Evolutionary conservation across 176 grass and related monocot species (phyloP).

Genomic region (Paspalum vaginatum): DNA sequence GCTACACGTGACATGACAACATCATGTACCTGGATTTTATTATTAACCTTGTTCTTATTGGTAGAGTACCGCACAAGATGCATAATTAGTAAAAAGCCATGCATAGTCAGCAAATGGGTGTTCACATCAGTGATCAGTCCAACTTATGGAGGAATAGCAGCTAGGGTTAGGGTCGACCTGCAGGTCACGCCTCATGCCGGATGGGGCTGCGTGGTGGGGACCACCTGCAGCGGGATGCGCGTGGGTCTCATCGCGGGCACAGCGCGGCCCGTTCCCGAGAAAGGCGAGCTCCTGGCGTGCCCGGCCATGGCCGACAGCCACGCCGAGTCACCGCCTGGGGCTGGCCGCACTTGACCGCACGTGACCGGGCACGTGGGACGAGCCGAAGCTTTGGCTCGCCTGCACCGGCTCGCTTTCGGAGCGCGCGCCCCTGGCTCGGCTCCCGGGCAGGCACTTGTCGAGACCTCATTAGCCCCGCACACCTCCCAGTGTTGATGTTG

Average conservation of each 20-base stretch:
- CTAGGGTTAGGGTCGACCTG: conserved; percentile 46
- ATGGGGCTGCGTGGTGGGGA: conserved; percentile 27
- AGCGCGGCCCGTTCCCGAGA: conserved; percentile 44
- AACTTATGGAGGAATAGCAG: conserved; percentile 25
- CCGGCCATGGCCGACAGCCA: conserved; percentile 61
- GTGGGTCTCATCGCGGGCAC: conserved; percentile 1
- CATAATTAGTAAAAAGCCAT: neutral
- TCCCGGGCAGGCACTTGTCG: conserved; percentile 41
- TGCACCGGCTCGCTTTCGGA: conserved; percentile 30
- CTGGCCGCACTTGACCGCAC: conserved; percentile 31
- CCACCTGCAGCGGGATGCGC: conserved; percentile 19
- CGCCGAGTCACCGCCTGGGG: conserved; percentile 41
- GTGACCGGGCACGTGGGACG: conserved; percentile 37
- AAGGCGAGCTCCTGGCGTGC: conserved; percentile 53
- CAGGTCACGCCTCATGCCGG: neutral
- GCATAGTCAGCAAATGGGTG: neutral
- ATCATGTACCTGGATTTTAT: too few species aligned
- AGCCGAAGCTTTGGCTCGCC: conserved; percentile 25
- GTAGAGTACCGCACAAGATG: neutral
- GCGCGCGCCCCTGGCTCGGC: conserved; percentile 7
- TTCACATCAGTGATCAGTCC: neutral
- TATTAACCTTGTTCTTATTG: too few species aligned
- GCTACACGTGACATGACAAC: too few species aligned
- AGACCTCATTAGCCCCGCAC: conserved; percentile 27
- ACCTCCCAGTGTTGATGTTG: conserved; percentile 42